Conservation (phyloP, 495 filamentous ascomycete species). For the Monascus purpureus region DNA sequence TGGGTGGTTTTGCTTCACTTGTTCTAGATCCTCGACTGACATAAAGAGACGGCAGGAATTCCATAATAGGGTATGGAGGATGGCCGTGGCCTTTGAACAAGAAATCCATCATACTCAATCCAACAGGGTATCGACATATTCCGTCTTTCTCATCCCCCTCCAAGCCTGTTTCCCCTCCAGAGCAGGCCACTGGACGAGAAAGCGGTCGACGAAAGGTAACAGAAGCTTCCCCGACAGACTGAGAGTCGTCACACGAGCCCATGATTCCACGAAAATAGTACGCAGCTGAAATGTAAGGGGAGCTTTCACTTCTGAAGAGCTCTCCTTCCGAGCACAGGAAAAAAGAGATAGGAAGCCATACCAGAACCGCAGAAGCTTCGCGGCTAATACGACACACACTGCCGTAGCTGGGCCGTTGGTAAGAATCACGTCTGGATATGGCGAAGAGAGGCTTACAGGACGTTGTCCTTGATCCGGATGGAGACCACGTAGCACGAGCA, state of each 20-base stretch:
- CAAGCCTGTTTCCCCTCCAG: conserved; percentile 34
- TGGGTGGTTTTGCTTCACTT: no score
- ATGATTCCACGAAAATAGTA: conserved; percentile 79
- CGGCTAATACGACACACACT: conserved; percentile 61
- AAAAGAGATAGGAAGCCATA: conserved; percentile 2
- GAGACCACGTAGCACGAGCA: conserved; percentile 28
- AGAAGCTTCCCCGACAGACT: conserved; percentile 73
- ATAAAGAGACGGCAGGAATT: no score
- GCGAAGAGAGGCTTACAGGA: conserved; percentile 8
- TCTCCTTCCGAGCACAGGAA: not conserved
- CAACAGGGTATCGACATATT: conserved; percentile 32
- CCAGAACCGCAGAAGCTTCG: conserved; percentile 51
- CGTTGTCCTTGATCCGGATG: conserved; percentile 16
- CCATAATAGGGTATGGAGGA: no score
- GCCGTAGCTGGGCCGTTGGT: conserved; percentile 83
- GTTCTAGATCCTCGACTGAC: no score
- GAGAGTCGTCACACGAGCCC: conserved; percentile 65
- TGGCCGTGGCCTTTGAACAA: no score
- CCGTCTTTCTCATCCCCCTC: conserved; percentile 26
- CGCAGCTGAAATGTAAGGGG: conserved; percentile 36
- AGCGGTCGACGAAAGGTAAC: conserved; percentile 47
- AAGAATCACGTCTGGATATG: conserved; percentile 58
- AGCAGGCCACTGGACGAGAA: conserved; percentile 62
- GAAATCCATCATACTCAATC: conserved; percentile 20
- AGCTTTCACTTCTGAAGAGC: not conserved